Evolutionary conservation across 164 flowering plant genomes (phyloP).

Genomic region (Nelumbo lutea): DNA sequence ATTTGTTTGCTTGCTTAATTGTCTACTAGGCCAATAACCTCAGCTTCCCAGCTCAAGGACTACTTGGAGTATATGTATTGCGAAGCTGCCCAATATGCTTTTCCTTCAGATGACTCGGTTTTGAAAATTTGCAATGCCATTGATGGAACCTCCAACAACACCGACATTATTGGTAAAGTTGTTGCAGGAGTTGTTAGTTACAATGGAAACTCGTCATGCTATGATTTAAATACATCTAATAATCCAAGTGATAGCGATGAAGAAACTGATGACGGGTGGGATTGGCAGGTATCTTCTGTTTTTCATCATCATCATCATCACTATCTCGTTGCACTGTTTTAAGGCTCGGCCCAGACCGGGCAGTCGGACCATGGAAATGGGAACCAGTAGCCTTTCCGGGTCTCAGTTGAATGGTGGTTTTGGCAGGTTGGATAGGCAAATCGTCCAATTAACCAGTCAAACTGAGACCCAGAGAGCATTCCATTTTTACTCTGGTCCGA

Average conservation of each 20-base stretch:
- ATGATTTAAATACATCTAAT: slow-evolving; percentile 9
- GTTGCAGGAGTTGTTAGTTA: slow-evolving; percentile 13
- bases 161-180: slow-evolving; percentile 15
- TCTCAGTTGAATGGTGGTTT: no score
- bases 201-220: neutral
- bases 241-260: neutral
- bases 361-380: no score
- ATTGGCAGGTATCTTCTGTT: slow-evolving; percentile 7
- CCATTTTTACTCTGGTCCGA: no score
- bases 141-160: slow-evolving; percentile 19
- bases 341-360: no score
- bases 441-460: neutral
- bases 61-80: slow-evolving; percentile 12
- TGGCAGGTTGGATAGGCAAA: no score
- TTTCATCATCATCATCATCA: neutral
- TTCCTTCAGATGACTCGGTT: slow-evolving; percentile 13
- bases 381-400: neutral
- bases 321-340: neutral
- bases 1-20: neutral
- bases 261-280: neutral
- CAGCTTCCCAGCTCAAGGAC: slow-evolving; percentile 12
- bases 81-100: slow-evolving; percentile 21
- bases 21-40: slow-evolving; percentile 13
- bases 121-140: slow-evolving; percentile 18
- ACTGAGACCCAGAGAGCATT: neutral